These are phyloP conservation scores for Yarrowia divulgata DNA, from an alignment of 805 yeast species.

Conservation along the genomic window DNA sequence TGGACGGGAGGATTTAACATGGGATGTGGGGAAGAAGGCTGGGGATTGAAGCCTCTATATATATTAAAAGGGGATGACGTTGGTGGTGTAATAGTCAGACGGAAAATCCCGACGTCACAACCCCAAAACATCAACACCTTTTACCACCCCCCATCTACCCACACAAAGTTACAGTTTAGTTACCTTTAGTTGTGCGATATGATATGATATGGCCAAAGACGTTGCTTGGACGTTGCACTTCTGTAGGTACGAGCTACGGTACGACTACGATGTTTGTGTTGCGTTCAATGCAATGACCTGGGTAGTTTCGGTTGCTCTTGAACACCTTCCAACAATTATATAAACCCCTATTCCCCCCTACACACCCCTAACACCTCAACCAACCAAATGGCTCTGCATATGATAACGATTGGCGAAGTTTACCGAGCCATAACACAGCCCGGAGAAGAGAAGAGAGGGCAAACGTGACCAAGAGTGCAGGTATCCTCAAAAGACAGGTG, in stretches of 20 bases:
- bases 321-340: too few relatives aligned
- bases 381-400: slow-evolving; percentile 3
- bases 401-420: slow-evolving; percentile 29
- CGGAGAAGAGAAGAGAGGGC: too few relatives aligned
- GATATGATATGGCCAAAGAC: neutral
- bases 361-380: neutral
- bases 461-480: neutral
- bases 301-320: too few relatives aligned
- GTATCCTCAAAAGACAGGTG: too few relatives aligned
- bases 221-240: too few relatives aligned
- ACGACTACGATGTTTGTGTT: too few relatives aligned
- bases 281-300: too few relatives aligned
- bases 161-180: slow-evolving; percentile 10
- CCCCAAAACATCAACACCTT: neutral
- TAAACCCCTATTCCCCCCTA: neutral
- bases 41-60: neutral
- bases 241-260: too few relatives aligned
- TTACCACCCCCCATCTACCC: neutral
- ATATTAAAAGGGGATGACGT: too few relatives aligned
- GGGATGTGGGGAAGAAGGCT: too few relatives aligned
- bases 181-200: neutral
- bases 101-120: too few relatives aligned
- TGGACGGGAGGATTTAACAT: neutral
- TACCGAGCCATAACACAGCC: slow-evolving; percentile 5
- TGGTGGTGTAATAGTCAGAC: too few relatives aligned